Evolutionary conservation across 306 rosid species (phyloP).

Genomic region (Comarum palustre): DNA sequence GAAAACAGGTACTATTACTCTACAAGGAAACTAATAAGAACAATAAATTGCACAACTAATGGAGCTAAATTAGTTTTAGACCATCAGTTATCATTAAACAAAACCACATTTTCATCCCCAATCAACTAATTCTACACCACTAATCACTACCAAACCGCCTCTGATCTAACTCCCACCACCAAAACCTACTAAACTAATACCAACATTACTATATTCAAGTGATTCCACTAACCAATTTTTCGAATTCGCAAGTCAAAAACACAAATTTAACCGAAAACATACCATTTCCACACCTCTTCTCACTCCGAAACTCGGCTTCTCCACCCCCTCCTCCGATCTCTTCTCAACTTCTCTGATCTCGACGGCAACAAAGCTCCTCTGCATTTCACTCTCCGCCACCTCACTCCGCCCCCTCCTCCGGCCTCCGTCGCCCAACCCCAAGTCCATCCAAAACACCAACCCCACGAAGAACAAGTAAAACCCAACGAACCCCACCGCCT

Average conservation of each 20-base stretch:
- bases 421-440: conserved; percentile 41
- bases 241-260: background rate
- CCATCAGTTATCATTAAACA: background rate
- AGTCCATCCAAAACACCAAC: conserved; percentile 89
- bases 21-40: background rate
- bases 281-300: conserved; percentile 48
- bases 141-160: background rate
- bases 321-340: conserved; percentile 21
- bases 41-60: background rate
- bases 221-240: too few species aligned
- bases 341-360: conserved; percentile 28
- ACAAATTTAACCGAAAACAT: conserved; percentile 22
- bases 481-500: conserved; percentile 74
- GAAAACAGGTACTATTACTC: background rate
- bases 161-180: background rate
- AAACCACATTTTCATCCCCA: background rate
- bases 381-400: conserved; percentile 46
- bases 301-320: conserved; percentile 38
- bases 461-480: conserved; percentile 82
- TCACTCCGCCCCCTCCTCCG: conserved; percentile 26
- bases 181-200: background rate
- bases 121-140: background rate
- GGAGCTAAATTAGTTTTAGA: background rate
- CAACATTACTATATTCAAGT: too few species aligned
- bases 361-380: conserved; percentile 16